Evolutionary conservation across 2,329 filamentous ascomycete species (phyloP), one percentile per base, ranked within the genome.

Genomic region (Colletotrichum sp.): DNA sequence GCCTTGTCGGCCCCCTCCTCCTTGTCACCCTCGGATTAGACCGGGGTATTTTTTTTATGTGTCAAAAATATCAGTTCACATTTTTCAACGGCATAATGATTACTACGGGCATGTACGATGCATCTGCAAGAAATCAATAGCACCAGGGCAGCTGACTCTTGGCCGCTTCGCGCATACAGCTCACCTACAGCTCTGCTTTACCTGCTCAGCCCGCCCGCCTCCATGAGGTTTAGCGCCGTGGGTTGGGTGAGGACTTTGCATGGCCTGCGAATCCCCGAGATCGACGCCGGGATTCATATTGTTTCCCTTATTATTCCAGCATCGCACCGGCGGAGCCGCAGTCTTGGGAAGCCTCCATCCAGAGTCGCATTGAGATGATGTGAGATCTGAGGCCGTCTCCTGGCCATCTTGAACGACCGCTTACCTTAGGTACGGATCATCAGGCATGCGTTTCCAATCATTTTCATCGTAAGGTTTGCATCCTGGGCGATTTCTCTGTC

Each of bases 21-120:
- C 73, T 26, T 44, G 16, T 76, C 70, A 66, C 32, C 39, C 36
- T 69, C 62, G 44, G 49, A 63, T 30, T 55, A 72, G 72, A 52
- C 44, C 44, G n/a, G 44, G 44, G n/a, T 15, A 26, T 34, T 60
- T 49, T 55, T 65, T 60, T 21, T 60, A 66, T 74, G 59, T 76
- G 57, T 60, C 60, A 69, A 74, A 74, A 69, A 30, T 70, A 72
- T 44, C 74, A 69, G 64, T 64, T 44, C 18, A 63, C 62, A 69
- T 44, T 49, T 44, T 52, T 18, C 21, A 64, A 65, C 16, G 26
- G 57, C 34, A 65, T 36, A 36, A 15, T 39, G n/a, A 72, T 21
- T 18, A 66, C 55, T 8, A 21, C 44, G 12, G 69, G 71, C n/a
- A 30, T 34, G 30, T 62, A 28, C 28, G n/a, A 26, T 75, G 24